Evolutionary conservation across 169 alveolate species (phyloP), one percentile per base, ranked within the genome.

Genomic region (Plasmodium gaboni): DNA sequence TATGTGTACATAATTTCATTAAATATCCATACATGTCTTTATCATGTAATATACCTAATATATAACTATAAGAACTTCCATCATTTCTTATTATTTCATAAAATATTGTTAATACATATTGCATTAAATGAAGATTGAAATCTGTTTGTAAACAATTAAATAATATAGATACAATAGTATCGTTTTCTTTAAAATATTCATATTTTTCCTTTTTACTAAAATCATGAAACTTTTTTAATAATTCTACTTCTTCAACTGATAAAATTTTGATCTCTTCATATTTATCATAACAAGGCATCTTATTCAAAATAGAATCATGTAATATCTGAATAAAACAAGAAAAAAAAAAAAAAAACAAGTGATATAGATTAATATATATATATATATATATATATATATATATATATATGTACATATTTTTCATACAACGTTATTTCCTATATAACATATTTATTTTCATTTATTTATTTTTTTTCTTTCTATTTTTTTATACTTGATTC

Each of bases 51-150:
- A 67, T 67, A 24, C 76, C 72, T 71, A 86, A 71, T 10, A 86
- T 71, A 53, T 86, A 86, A 64, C 87, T 70, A 86, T 86, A 86
- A n/a, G 87, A 86, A 86, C 92, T 86, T 60, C 92, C 92, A 70
- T 86, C 92, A 86, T 86, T 86, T 71, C 92, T 69, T 70, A 86
- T 86, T 48, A 72, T 53, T 71, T 86, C 92, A 86, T 86, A 86
- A 86, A 86, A 86, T 42, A 86, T 61, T 5, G 92, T 86, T 86
- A 86, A 60, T 13, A 86, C 92, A 64, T 86, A 86, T 55, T 86
- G 92, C 48, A 86, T 59, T 86, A 86, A 86, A 86, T 86, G 92
- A 24, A 61, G 42, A 53, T 86, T 72, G 64, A 86, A 86, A 86
- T 86, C 92, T 24, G 67, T 86, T 69, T 86, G 73, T 32, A 86